phyloP scores from a whole-genome alignment of 345 rosid genomes.

The Pistacia integerrima region DNA sequence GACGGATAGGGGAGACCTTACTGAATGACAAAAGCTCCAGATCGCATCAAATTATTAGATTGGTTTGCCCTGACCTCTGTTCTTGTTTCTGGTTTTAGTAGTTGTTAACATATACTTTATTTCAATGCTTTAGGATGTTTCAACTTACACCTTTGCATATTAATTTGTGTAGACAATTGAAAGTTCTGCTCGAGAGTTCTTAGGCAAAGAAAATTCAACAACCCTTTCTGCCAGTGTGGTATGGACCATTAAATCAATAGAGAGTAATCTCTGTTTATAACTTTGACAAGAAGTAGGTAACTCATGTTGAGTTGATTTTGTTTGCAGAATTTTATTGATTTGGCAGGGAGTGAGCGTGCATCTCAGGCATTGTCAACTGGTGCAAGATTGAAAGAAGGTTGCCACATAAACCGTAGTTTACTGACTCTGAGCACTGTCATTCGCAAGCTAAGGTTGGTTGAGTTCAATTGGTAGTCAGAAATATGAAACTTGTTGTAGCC shows the following conservation, averaged over 20 bases:
- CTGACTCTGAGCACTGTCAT: slow-evolving; percentile 92
- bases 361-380: slow-evolving; percentile 92
- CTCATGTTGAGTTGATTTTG: slow-evolving; percentile 19
- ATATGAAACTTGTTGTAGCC: neutral
- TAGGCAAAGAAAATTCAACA: slow-evolving; percentile 90
- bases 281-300: neutral
- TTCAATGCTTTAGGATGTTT: slow-evolving; percentile 5
- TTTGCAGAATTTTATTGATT: slow-evolving; percentile 85
- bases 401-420: slow-evolving; percentile 95
- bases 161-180: slow-evolving; percentile 68
- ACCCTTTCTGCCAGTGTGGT: slow-evolving; percentile 95
- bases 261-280: neutral
- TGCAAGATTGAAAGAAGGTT: slow-evolving; percentile 92
- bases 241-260: slow-evolving; percentile 24
- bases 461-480: neutral
- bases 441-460: slow-evolving; percentile 84
- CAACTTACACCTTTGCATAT: slow-evolving; percentile 11
- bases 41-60: slow-evolving; percentile 97
- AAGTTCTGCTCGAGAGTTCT: slow-evolving; percentile 93
- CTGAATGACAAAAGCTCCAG: slow-evolving; percentile 96
- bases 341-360: slow-evolving; percentile 99
- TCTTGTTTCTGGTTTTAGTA: slow-evolving; percentile 20
- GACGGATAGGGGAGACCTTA: slow-evolving; percentile 89
- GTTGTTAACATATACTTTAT: slow-evolving; percentile 2
- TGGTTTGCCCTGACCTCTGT: slow-evolving; percentile 45